Evolutionary conservation across 805 yeast genomes (phyloP).

Genomic region (Isabelozyma pseudorhagii): DNA sequence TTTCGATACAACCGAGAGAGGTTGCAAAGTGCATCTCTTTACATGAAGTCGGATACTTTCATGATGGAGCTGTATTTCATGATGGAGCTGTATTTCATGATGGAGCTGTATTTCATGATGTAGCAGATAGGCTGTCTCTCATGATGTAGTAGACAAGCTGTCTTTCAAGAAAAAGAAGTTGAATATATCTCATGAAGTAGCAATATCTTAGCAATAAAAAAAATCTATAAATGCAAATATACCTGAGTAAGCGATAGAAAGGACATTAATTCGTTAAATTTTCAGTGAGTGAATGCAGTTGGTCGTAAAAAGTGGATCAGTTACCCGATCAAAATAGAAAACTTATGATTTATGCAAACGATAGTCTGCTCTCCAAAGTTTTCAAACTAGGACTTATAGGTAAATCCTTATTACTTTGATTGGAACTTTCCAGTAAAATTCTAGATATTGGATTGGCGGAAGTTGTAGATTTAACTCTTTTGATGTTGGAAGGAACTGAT

Average conservation of each 20-base stretch:
- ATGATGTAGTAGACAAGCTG: no score
- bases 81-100: no score
- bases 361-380: constrained; percentile 26
- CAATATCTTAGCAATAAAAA: background rate
- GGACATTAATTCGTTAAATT: background rate
- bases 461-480: background rate
- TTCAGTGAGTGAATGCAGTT: background rate
- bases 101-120: no score
- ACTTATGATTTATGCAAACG: background rate
- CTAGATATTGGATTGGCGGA: background rate
- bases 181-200: background rate
- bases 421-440: background rate
- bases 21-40: no score
- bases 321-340: no score
- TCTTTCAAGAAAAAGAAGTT: no score
- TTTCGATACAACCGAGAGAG: no score
- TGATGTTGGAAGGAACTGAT: constrained; percentile 3
- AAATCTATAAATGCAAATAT: background rate
- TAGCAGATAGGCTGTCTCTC: no score
- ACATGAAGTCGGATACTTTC: no score
- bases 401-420: constrained; percentile 4
- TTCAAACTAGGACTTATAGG: constrained; percentile 30
- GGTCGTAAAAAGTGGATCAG: background rate
- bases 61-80: no score
- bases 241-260: background rate